Evolutionary conservation across 2,329 filamentous ascomycete genomes (phyloP).

Genomic region (Ceratocystis huliohia): DNA sequence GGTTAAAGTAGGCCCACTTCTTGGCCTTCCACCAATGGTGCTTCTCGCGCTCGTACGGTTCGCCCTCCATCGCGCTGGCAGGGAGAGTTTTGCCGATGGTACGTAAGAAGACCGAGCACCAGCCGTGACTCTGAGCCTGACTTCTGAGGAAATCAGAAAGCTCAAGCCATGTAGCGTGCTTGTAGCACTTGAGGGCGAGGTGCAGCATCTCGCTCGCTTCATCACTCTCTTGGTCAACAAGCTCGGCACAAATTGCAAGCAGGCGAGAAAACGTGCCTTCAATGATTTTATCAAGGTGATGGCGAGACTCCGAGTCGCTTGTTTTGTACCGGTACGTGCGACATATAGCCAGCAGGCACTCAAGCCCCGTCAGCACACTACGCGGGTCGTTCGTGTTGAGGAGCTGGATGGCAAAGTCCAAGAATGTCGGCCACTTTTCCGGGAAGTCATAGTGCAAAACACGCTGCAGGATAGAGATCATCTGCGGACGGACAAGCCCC

Average conservation of each 20-base stretch:
- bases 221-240: slow-evolving; percentile 80
- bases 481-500: slow-evolving; percentile 74
- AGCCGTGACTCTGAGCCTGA: slow-evolving; percentile 75
- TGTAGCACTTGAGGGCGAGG: slow-evolving; percentile 90
- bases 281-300: slow-evolving; percentile 89
- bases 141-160: slow-evolving; percentile 65
- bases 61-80: slow-evolving; percentile 63
- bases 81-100: slow-evolving; percentile 79
- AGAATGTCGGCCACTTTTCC: slow-evolving; percentile 82
- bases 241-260: slow-evolving; percentile 71
- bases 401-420: slow-evolving; percentile 82
- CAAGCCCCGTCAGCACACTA: slow-evolving; percentile 82
- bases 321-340: slow-evolving; percentile 89
- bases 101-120: slow-evolving; percentile 89
- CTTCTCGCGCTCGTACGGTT: slow-evolving; percentile 70
- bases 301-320: slow-evolving; percentile 59
- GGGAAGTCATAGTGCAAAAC: slow-evolving; percentile 95
- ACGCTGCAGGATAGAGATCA: slow-evolving; percentile 88
- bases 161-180: slow-evolving; percentile 95
- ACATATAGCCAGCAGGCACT: slow-evolving; percentile 89
- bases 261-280: slow-evolving; percentile 81
- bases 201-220: slow-evolving; percentile 96
- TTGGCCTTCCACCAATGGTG: slow-evolving; percentile 99
- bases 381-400: slow-evolving; percentile 74
- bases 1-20: slow-evolving; percentile 97